Evolutionary conservation across 805 yeast genomes (phyloP), one percentile per base, ranked within the genome.

Genomic region (Candida oleophila): DNA sequence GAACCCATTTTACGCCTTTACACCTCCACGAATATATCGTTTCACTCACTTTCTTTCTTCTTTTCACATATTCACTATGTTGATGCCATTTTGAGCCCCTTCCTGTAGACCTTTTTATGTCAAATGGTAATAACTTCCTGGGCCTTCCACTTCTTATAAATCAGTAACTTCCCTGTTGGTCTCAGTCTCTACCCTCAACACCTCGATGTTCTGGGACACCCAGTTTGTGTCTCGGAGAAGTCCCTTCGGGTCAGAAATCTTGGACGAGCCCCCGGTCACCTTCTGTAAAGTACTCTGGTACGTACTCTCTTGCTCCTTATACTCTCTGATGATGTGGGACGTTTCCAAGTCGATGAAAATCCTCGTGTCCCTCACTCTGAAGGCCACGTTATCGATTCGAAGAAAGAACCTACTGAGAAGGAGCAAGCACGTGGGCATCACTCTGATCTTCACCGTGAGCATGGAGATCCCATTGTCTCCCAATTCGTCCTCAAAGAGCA

Each of bases 391-490:
- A 66, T 94, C 99, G 4, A 94, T 95, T 41, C 98, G 75, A 49
- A 94, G 65, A 61, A 89, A 92, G 55, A 92, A 80, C 40, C 98
- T 75, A 42, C 84, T 80, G 40, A 94, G 70, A 30, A 92, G 55
- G 34, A 94, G 68, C 53, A 94, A 61, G 49, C 96, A 80, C 43
- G 83, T 78, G 4, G 83, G 83, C 97, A 94, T 94, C 3, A 90
- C 97, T 51, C 99, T 71, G 18, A 94, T 79, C 64, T 91, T 91
- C 32, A 84, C 82, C 44, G 82, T 81, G 45, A 88, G 67, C 45
- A 88, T 78, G 0, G 95, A 81, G 15, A 89, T 86, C 5, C 99
- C 99, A 63, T 92, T 94, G 63, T 94, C 99, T 3, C 96, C 98
- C 46, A 94, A 72, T 62, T 94, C 99, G 60, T 94, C 99, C 61